Evolutionary conservation across 192 early-diverging fungal species (phyloP), one percentile per base, ranked within the genome.

Genomic region (Linnemannia schmuckeri): DNA sequence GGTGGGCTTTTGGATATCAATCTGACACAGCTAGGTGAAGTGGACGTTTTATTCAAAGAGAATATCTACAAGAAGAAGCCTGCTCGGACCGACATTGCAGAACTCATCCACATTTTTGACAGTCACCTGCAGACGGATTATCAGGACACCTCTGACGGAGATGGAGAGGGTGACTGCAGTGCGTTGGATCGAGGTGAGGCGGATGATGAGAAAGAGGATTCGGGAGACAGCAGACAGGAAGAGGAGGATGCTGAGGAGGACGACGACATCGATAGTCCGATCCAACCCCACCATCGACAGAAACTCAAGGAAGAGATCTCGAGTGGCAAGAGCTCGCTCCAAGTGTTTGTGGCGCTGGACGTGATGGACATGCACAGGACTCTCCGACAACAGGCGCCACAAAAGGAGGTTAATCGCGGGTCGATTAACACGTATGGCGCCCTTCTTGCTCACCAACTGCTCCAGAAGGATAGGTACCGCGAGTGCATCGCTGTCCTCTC

Each of bases 331-430:
- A 79, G 70, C 33, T 30, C 37, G 0, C 72, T 84, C 1, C 82
- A 78, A 38, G 77, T 75, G 9, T 84, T 49, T 44, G 46, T 68
- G 7, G 35, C 73, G 38, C n/a, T 84, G 18, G 77, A 84, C 6
- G 52, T 79, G 66, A 38, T 79, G n/a, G 52, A 75, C n/a, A 63
- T 84, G 63, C 61, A 66, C 10, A 66, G 27, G 13, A 66, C 61
- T 30, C 30, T 66, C 9, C 27, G 41, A 72, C 42, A 35, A 33
- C 38, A 79, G 5, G 3, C n/a, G 10, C 27, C 35, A 47, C 24
- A 17, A 1, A 20, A n/a, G 10, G 42, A 75, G 20, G 73, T 57
- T 6, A 15, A 66, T 66, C 27, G 4, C 10, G 35, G 49, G 8
- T 57, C 35, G 7, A 17, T 2, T 6, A 27, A 35, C 17, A 79